Evolutionary conservation across 768 basidiomycete genomes (phyloP), one percentile per base, ranked within the genome.

Genomic region (Rubroboletus satanas): DNA sequence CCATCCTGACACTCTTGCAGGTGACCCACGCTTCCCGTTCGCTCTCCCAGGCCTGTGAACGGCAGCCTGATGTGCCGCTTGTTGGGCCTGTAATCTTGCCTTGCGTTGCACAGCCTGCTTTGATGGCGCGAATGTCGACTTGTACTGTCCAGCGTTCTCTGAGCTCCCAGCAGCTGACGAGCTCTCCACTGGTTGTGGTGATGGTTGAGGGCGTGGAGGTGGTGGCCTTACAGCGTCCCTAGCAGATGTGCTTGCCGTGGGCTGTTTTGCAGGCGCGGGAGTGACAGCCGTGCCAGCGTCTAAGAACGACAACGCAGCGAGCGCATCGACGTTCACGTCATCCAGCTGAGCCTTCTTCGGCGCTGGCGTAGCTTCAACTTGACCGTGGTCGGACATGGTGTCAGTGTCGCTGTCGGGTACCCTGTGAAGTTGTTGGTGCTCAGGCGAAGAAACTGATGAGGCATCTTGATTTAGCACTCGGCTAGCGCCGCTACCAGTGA

Each of bases 101-200:
- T 89, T 88, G 50, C 96, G 81, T 66, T 98, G 87, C 21, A 84
- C 83, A 37, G 93, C 93, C 59, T 87, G 83, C 64, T 82, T 88
- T 17, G 88, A 90, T 2, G 87, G 87, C 0, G 93, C 90, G 67
- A 98, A 98, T 4, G 95, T 93, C 0, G 93, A 95, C 50, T 83
- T 84, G 73, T 80, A 88, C 51, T 82, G 80, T 1, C 71, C 60
- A 39, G 54, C 61, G 18, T 68, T 67, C 41, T 70, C 72, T 14
- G 67, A 57, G 47, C 57, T 57, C 42, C n/a, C 69, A 7, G 60
- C 42, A n/a, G 50, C 31, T 5, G 51, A 37, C 17, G 59, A 49
- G 45, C 50, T 49, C 65, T 76, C 72, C 41, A 73, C 55, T 21
- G 75, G 77, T 54, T 78, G 70, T 9, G 76, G 61, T 12, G 73